These are phyloP conservation scores for Podospora sp. DNA, from an alignment of 495 filamentous ascomycete genomes.

Conservation along the genomic window DNA sequence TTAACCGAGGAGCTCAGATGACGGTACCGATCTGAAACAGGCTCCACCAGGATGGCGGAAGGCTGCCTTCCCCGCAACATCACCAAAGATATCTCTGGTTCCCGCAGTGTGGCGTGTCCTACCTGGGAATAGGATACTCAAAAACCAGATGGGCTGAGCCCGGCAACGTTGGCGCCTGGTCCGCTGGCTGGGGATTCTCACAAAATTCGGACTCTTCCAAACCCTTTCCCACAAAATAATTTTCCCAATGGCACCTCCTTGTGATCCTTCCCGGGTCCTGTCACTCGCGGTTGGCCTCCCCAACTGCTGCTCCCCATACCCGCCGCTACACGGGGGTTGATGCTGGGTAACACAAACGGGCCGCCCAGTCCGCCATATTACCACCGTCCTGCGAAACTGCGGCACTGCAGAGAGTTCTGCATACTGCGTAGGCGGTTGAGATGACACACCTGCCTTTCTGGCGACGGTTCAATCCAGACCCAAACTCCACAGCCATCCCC, in stretches of 20 bases:
- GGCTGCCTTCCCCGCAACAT: neutral
- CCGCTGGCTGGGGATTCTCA: neutral
- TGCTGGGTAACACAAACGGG: neutral
- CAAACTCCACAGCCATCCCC: neutral
- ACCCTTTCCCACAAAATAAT: neutral
- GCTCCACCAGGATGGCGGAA: neutral
- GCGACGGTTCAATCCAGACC: neutral
- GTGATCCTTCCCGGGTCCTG: slow-evolving; percentile 1
- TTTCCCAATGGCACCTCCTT: neutral
- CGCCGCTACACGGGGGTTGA: neutral
- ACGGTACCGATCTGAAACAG: neutral
- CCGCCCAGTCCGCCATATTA: neutral
- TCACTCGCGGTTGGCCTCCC: neutral
- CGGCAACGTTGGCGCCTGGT: too few relatives aligned
- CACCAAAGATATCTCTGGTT: neutral
- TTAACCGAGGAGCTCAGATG: neutral
- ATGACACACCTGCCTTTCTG: neutral
- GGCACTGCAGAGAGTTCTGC: neutral
- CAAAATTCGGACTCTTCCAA: neutral
- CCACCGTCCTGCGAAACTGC: neutral
- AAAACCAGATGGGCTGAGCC: too few relatives aligned
- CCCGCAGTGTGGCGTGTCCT: neutral
- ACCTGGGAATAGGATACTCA: neutral
- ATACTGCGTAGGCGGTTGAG: neutral
- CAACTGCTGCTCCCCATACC: neutral